Percentiles rank a stretch among this genome's conserved stretches.
Evolutionary conservation across 768 basidiomycete species (phyloP).

Genomic region (Mrakia hoshinonis): DNA sequence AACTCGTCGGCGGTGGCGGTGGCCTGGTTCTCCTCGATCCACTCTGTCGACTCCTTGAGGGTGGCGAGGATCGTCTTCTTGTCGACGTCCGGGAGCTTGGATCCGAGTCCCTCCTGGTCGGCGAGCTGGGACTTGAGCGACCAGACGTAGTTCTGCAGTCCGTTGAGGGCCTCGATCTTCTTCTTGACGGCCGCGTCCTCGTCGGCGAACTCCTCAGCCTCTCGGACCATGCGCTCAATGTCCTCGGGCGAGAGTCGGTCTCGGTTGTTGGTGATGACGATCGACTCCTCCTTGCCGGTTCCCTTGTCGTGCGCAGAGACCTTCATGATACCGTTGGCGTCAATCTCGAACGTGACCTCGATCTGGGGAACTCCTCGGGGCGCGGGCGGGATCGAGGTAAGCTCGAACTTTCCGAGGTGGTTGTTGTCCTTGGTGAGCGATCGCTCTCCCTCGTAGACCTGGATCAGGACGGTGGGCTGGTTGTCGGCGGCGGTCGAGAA

Average conservation of each 20-base stretch:
- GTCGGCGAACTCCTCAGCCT: slow-evolving; percentile 91
- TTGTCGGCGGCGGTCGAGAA: slow-evolving; percentile 62
- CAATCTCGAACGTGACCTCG: slow-evolving; percentile 90
- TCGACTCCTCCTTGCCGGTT: slow-evolving; percentile 48
- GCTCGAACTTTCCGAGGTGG: slow-evolving; percentile 78
- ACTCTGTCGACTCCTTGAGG: slow-evolving; percentile 81
- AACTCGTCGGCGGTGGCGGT: slow-evolving; percentile 73
- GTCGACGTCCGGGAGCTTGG: slow-evolving; percentile 50
- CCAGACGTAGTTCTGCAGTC: slow-evolving; percentile 49
- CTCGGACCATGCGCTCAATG: slow-evolving; percentile 92
- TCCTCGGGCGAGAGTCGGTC: slow-evolving; percentile 96
- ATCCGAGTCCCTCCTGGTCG: slow-evolving; percentile 83
- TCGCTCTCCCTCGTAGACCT: slow-evolving; percentile 96
- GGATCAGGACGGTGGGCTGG: slow-evolving; percentile 86
- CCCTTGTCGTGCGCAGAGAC: slow-evolving; percentile 74
- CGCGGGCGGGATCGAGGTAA: slow-evolving; percentile 15
- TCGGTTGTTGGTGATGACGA: slow-evolving; percentile 66
- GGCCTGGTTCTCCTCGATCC: slow-evolving; percentile 77
- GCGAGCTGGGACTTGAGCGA: slow-evolving; percentile 77
- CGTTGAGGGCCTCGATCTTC: slow-evolving; percentile 44
- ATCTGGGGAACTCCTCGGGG: slow-evolving; percentile 63
- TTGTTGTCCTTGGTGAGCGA: slow-evolving; percentile 98
- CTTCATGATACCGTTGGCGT: slow-evolving; percentile 94
- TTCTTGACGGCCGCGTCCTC: slow-evolving; percentile 51
- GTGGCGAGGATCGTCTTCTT: slow-evolving; percentile 56